Base-by-base conservation (phyloP, 148 eudicot genomes). In the Heliosperma pusillum region DNA sequence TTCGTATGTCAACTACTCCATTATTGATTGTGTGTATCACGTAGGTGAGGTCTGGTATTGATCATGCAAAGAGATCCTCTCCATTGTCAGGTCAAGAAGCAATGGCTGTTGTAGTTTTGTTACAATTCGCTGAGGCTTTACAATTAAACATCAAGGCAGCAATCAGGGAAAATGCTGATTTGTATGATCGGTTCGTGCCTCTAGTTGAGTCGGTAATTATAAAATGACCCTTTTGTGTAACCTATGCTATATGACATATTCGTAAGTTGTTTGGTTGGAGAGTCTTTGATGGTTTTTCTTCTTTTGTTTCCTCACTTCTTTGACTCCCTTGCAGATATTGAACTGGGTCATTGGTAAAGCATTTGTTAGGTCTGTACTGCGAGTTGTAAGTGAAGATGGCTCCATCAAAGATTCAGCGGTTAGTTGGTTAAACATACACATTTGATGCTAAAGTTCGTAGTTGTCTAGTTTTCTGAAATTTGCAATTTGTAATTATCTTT, bases 331-430 rank as follows among this genome's bases (percentile, higher is more conserved):
- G 78, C 87, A 94, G 98, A 94, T 94, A 74, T 74, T 86, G 87
- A 87, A 86, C 58, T 78, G 94, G 79, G 85, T 85, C 61, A 78
- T 84, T 33, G 89, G 69, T 72, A 83, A 83, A 70, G 78, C 93
- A 47, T 82, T 95, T 66, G 79, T 85, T 9, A 92, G 82, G 87
- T 82, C 90, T 70, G 81, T 95, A 73, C 77, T 80, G 65, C 91
- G 89, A 77, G 85, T 95, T 62, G 69, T 95, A 52, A 87, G 89
- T 81, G 96, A 92, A 80, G 98, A 95, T 86, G 98, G 98, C 66
- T 82, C 82, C 22, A 86, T 95, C 59, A 92, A 87, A 83, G 97
- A 95, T 79, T 89, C 98, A 70, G 96, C 97, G 70, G 98, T 95
- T 72, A 70, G 96, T 85, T 61, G 62, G 64, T 50, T 21, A 7